Evolutionary conservation across 2,329 filamentous ascomycete species (phyloP), one percentile per base, ranked within the genome.

Genomic region (Calonectria pseudoturangicola): DNA sequence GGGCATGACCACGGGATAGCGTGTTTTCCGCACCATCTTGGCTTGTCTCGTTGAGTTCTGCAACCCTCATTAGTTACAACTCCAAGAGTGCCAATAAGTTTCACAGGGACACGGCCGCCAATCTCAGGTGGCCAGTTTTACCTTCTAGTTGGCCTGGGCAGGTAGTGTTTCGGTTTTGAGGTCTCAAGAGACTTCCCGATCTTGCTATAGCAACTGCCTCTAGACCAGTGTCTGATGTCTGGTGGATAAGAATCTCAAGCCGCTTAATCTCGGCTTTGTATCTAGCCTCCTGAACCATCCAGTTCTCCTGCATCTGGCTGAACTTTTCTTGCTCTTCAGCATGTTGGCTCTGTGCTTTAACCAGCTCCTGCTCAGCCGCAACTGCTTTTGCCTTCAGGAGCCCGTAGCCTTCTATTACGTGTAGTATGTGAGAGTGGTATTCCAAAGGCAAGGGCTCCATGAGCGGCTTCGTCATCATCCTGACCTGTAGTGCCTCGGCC

Each of bases 201-300:
- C 87, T 83, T 15, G 85, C 86, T 28, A 88, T 72, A 1, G 84
- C 80, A 2, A 88, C 87, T n/a, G 85, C 84, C 68, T 85, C 86
- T 39, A 88, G 79, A 3, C 86, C 86, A 30, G 84, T 82, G 74
- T 74, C 84, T 81, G 78, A 88, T 81, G 76, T 87, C 81, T 28
- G 63, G 39, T 81, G 80, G 39, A 81, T 80, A 21, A 82, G 73
- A 45, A 82, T 70, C 73, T 84, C 80, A 4, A 84, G 80, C 13
- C 82, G 80, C 62, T 80, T 81, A 30, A 82, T 78, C 48, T 84
- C 79, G 13, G 80, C 79, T 66, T 79, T 80, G 62, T 79, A 78
- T n/a, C 73, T 71, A 36, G 74, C 73, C 47, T 77, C 74, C 50
- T 76, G 78, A 21, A 75, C 43, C 47, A 74, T 75, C 77, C 79